phyloP scores from a whole-genome alignment of 352 stramenopile genomes.

The Elongisporangium senticosum region DNA sequence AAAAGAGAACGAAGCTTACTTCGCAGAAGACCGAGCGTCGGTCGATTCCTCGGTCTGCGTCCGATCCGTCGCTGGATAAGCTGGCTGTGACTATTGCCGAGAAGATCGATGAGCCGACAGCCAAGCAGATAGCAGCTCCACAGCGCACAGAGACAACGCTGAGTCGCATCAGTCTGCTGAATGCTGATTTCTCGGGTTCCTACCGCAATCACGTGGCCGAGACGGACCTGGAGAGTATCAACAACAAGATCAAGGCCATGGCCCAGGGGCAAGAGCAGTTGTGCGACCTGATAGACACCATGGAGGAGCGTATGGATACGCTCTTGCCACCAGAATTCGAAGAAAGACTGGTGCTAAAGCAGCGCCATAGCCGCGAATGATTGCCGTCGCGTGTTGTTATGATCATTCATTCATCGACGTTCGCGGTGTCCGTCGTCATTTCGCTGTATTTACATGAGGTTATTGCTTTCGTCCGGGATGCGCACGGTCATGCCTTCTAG shows the following conservation, averaged over 20 bases:
- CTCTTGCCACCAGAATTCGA: background rate
- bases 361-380: background rate
- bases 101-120: conserved; percentile 46
- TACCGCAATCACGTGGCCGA: conserved; percentile 66
- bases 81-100: conserved; percentile 34
- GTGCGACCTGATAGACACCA: conserved; percentile 32
- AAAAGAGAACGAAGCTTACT: conserved; percentile 35
- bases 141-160: conserved; percentile 42
- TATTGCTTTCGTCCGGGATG: conserved; percentile 85
- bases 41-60: conserved; percentile 12
- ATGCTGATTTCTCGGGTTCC: conserved; percentile 77
- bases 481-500: conserved; percentile 84
- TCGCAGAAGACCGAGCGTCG: conserved; percentile 12
- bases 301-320: conserved; percentile 24
- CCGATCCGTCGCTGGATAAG: conserved; percentile 40
- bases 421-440: background rate
- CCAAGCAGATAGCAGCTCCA: conserved; percentile 33
- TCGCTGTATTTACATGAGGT: conserved; percentile 71
- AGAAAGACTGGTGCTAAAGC: background rate
- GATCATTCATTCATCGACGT: background rate
- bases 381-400: background rate
- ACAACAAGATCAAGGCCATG: conserved; percentile 47
- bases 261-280: conserved; percentile 56
- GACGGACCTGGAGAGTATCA: conserved; percentile 74
- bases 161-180: conserved; percentile 79